These are phyloP conservation scores for Trametes hirsuta DNA, from an alignment of 1,284 basidiomycete species.

Conservation along the genomic window DNA sequence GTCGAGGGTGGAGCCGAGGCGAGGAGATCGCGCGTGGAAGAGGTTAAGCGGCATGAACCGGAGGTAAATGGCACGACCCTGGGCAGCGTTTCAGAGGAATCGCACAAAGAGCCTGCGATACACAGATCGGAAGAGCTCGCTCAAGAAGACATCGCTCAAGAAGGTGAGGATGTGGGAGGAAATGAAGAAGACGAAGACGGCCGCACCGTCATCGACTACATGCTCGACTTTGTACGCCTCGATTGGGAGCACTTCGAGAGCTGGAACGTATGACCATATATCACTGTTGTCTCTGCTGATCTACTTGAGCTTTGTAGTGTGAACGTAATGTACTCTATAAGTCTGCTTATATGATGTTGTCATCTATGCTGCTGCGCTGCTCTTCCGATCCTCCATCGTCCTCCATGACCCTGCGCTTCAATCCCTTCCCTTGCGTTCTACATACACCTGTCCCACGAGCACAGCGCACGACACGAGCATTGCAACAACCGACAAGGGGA, in stretches of 20 bases:
- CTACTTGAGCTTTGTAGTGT: neutral
- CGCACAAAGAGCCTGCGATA: slow-evolving; percentile 12
- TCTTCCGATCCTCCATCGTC: neutral
- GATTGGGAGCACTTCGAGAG: slow-evolving; percentile 83
- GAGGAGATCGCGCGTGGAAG: slow-evolving; percentile 35
- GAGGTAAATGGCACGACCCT: slow-evolving; percentile 30
- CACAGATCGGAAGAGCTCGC: slow-evolving; percentile 28
- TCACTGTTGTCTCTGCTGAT: neutral
- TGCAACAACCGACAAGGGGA: slow-evolving; percentile 37
- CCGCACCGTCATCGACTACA: slow-evolving; percentile 83
- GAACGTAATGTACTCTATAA: neutral
- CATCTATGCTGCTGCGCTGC: no score
- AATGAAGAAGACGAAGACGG: slow-evolving; percentile 57
- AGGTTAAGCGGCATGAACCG: slow-evolving; percentile 30
- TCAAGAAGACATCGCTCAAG: slow-evolving; percentile 21
- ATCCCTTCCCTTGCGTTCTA: slow-evolving; percentile 9
- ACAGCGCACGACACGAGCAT: slow-evolving; percentile 33
- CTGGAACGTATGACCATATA: slow-evolving; percentile 56
- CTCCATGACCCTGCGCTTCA: neutral
- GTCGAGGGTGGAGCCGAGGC: slow-evolving; percentile 45
- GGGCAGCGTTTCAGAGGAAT: slow-evolving; percentile 26
- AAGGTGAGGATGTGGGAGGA: slow-evolving; percentile 36
- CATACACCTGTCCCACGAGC: slow-evolving; percentile 28
- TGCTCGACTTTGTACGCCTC: slow-evolving; percentile 76
- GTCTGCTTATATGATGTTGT: no score